These are phyloP conservation scores for Hypomyces rosellus DNA, from an alignment of 2,329 filamentous ascomycete species.

Conservation along the genomic window DNA sequence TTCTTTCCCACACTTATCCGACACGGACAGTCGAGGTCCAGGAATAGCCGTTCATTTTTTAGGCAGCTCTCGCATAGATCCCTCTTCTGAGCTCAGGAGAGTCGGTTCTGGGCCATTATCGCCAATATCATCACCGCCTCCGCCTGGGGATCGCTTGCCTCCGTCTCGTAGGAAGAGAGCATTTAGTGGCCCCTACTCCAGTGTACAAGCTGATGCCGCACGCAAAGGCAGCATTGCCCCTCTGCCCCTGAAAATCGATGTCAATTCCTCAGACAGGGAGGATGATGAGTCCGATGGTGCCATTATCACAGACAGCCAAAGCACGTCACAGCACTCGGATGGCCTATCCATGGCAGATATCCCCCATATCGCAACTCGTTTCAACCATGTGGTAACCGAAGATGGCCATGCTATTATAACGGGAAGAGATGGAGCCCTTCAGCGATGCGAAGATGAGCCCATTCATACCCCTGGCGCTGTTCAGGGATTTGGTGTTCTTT, in stretches of 20 bases:
- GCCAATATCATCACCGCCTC: slow-evolving; percentile 13
- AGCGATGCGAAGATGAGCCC: slow-evolving; percentile 84
- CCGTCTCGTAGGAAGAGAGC: slow-evolving; percentile 28
- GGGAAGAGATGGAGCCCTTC: slow-evolving; percentile 64
- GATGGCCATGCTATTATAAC: slow-evolving; percentile 80
- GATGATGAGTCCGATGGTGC: slow-evolving; percentile 22
- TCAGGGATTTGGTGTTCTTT: slow-evolving; percentile 71
- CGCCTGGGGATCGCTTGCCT: slow-evolving; percentile 16
- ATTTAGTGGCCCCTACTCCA: slow-evolving; percentile 34
- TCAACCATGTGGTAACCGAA: slow-evolving; percentile 69
- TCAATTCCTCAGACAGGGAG: slow-evolving; percentile 26
- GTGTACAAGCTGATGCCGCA: slow-evolving; percentile 39
- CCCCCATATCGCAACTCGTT: slow-evolving; percentile 61
- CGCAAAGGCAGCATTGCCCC: slow-evolving; percentile 31
- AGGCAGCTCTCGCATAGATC: slow-evolving; percentile 24
- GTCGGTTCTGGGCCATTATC: slow-evolving; percentile 21
- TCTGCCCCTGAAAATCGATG: slow-evolving; percentile 23
- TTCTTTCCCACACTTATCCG: slow-evolving; percentile 29
- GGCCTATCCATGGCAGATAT: slow-evolving; percentile 28
- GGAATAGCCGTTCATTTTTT: slow-evolving; percentile 24
- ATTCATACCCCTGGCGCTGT: slow-evolving; percentile 81
- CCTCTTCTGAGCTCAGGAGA: slow-evolving; percentile 20
- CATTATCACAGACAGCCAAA: slow-evolving; percentile 5
- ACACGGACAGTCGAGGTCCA: slow-evolving; percentile 25
- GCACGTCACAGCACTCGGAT: slow-evolving; percentile 15